Evolutionary conservation across 2,329 filamentous ascomycete genomes (phyloP), one percentile per base, ranked within the genome.

Genomic region (Colletotrichum tropicale): DNA sequence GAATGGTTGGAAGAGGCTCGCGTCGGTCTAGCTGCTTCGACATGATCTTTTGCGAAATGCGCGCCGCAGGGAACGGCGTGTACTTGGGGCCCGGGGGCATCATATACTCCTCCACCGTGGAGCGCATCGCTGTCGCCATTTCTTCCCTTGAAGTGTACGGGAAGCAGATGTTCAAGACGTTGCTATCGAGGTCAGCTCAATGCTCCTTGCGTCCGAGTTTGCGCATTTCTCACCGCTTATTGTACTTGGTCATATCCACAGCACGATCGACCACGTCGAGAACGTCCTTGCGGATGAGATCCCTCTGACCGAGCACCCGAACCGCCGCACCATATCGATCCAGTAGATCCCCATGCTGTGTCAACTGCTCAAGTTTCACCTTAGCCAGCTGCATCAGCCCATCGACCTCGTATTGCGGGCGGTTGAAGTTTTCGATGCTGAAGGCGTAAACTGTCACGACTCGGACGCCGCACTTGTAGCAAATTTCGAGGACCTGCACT

Each of bases 401-500:
- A 82, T 98, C 96, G 10, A 99, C 97, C 84, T 99, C 97, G 85
- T 98, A 97, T 85, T 97, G 96, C 26, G 96, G 96, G 8, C 97
- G 93, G 84, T 98, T 98, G 88, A 98, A 99, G 87, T 99, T 99
- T 86, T 99, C 97, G 81, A 99, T 98, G 82, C 95, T 98, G 86
- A 99, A 99, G 18, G 97, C 97, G 84, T 98, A 99, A 78, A 99
- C 96, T 6, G 97, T 98, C 52, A 99, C 96, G 10, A 98, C 95
- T 84, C 97, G 96, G 77, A 99, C 96, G 70, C 97, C 97, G 75
- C 94, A 96, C 84, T 98, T 98, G 89, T 98, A 99, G 89, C 97
- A 98, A 71, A 99, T 95, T 85, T 99, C 97, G 75, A 99, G 93
- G 69, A 98, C 95, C 94, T 95, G 79, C 12, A 32, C 28, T 55